Conservation (phyloP, 2,329 filamentous ascomycete species). For the Alternaria brassicae region DNA sequence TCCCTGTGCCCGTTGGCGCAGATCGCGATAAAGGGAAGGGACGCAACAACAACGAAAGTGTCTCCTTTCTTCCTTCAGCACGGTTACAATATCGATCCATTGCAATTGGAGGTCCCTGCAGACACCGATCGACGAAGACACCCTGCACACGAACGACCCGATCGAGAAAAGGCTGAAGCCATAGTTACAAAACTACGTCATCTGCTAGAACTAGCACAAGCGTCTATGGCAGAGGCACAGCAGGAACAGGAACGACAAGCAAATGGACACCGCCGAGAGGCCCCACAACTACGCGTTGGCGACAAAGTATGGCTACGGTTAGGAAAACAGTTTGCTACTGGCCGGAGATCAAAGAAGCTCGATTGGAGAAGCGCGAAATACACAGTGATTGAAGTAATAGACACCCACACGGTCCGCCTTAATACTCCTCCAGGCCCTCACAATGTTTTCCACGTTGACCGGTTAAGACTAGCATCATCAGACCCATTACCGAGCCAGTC, state of each 20-base stretch:
- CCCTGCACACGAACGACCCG: not conserved
- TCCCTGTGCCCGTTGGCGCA: not conserved
- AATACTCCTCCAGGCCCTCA: no score
- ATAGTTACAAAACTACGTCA: not conserved
- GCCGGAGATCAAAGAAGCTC: not conserved
- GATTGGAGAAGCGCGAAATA: constrained; percentile 1
- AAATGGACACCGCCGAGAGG: not conserved
- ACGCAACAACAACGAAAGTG: not conserved
- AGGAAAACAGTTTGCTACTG: not conserved
- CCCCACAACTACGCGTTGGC: not conserved
- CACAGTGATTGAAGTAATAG: not conserved
- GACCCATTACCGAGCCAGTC: no score
- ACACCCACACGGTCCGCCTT: not conserved
- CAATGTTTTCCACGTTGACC: no score
- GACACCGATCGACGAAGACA: not conserved
- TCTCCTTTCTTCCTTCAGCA: not conserved
- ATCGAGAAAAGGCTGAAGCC: not conserved
- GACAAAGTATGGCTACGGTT: not conserved
- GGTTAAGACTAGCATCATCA: no score
- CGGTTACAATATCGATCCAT: not conserved
- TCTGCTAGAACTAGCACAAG: not conserved
- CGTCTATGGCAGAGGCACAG: not conserved
- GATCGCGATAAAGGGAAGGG: not conserved
- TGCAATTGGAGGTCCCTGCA: not conserved
- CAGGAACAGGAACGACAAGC: not conserved